phyloP scores from a whole-genome alignment of 139 green algal species.

The Ostreobium quekettii region DNA sequence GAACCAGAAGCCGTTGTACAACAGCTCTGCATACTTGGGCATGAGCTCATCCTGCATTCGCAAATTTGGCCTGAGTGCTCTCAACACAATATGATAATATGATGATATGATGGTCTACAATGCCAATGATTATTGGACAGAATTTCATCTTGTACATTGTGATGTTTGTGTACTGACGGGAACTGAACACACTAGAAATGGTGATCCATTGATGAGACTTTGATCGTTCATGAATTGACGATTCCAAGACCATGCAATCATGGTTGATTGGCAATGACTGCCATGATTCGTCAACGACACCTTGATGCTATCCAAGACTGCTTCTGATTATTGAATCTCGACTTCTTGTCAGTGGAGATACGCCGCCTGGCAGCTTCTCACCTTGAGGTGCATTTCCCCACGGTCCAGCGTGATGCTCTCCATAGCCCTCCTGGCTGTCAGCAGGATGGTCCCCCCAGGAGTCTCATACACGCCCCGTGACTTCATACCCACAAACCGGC shows the following conservation, averaged over 20 bases:
- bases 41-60: conserved; percentile 50
- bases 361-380: background rate
- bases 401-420: conserved; percentile 87
- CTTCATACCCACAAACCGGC: conserved; percentile 87
- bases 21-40: conserved; percentile 73
- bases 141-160: too few species aligned
- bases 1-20: conserved; percentile 77
- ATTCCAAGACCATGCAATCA: too few species aligned
- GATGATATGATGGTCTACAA: too few species aligned
- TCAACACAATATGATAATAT: background rate
- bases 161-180: too few species aligned
- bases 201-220: too few species aligned
- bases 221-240: too few species aligned
- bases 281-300: too few species aligned
- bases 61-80: background rate
- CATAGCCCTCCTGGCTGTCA: conserved; percentile 74
- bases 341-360: background rate
- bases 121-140: too few species aligned
- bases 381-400: conserved; percentile 85
- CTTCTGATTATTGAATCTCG: too few species aligned
- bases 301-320: too few species aligned
- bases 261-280: too few species aligned
- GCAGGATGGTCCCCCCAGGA: conserved; percentile 89
- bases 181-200: too few species aligned
- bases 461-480: conserved; percentile 96